phyloP scores from a whole-genome alignment of 1,284 basidiomycete genomes.

The Limonomyces culmigenus region DNA sequence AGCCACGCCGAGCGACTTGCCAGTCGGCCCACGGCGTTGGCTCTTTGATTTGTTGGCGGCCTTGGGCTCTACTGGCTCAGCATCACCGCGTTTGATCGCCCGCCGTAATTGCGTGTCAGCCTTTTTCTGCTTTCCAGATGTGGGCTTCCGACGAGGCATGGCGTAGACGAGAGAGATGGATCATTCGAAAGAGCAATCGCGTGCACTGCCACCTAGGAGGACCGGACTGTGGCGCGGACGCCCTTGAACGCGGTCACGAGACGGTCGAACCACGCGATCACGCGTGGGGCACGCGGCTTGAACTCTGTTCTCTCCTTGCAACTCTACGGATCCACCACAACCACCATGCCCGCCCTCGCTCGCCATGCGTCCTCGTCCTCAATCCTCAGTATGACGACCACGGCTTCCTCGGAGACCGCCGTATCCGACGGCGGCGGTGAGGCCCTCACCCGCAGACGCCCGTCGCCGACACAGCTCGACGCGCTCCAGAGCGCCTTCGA shows the following conservation, averaged over 20 bases:
- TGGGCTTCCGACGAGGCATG: constrained; percentile 39
- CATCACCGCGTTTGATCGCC: constrained; percentile 69
- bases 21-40: constrained; percentile 13
- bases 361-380: background rate
- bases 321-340: background rate
- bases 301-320: background rate
- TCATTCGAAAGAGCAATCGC: too few species aligned
- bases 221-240: too few species aligned
- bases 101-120: constrained; percentile 56
- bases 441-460: background rate
- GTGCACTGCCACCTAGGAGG: too few species aligned
- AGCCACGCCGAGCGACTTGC: too few species aligned
- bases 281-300: background rate
- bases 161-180: constrained; percentile 17
- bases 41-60: constrained; percentile 6
- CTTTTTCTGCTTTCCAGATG: constrained; percentile 55
- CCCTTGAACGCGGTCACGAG: too few species aligned
- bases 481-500: background rate
- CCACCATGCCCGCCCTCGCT: background rate
- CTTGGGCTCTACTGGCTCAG: constrained; percentile 14
- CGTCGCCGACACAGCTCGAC: background rate
- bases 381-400: too few species aligned
- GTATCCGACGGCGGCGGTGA: too few species aligned
- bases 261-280: background rate
- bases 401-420: too few species aligned